phyloP scores from a whole-genome alignment of 176 grass and related monocot genomes.

The Sorghum bicolor region DNA sequence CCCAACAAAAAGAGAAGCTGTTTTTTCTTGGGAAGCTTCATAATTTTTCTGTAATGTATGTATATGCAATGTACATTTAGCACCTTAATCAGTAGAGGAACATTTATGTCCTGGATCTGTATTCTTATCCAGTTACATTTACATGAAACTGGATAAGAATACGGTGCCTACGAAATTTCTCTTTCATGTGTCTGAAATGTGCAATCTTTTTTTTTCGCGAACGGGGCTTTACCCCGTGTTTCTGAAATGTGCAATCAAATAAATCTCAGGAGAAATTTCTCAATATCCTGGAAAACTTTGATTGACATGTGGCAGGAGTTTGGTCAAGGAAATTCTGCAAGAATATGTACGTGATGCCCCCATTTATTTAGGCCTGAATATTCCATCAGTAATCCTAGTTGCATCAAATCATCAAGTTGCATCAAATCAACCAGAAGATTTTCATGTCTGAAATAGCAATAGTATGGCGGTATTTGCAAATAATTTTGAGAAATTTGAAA shows the following conservation, averaged over 20 bases:
- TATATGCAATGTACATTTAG: constrained; percentile 37
- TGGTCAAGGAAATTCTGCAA: neutral
- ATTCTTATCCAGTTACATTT: neutral
- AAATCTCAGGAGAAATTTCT: neutral
- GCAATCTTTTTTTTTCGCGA: too few species aligned
- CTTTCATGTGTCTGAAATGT: neutral
- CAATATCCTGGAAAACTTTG: neutral
- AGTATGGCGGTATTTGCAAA: neutral
- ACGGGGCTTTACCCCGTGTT: too few species aligned
- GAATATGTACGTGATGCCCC: neutral
- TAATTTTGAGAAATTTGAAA: neutral
- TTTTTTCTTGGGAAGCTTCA: constrained; percentile 34
- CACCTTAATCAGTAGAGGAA: constrained; percentile 39
- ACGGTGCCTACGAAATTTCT: neutral
- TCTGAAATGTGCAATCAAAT: neutral
- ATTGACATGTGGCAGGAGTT: neutral
- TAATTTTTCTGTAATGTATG: constrained; percentile 28
- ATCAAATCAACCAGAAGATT: neutral
- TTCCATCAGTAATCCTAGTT: too few species aligned
- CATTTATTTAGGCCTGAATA: neutral
- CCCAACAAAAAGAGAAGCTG: neutral
- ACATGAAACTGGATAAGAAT: too few species aligned
- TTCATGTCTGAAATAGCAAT: neutral
- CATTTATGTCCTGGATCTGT: constrained; percentile 9
- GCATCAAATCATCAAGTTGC: neutral